These are phyloP conservation scores for Chlamydomonas schloesseri DNA, from an alignment of 139 green algal genomes.

Conservation along the genomic window DNA sequence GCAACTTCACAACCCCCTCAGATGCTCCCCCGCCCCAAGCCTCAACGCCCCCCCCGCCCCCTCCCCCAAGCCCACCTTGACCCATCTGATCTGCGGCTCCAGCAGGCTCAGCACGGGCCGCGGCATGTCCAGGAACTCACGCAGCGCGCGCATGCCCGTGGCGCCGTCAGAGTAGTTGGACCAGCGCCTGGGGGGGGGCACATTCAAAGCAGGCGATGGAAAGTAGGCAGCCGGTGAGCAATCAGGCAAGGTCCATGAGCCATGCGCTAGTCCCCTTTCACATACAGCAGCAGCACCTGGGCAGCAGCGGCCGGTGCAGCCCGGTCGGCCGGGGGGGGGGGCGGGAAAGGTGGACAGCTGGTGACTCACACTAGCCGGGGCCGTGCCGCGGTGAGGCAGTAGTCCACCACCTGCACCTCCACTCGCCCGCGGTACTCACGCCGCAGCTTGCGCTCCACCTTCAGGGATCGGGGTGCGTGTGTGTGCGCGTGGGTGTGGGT, in stretches of 20 bases:
- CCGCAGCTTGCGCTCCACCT: background rate
- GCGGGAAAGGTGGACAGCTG: too few relatives aligned
- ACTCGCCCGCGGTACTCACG: background rate
- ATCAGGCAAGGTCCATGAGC: background rate
- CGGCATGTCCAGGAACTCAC: background rate
- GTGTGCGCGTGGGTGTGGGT: too few relatives aligned
- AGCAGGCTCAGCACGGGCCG: background rate
- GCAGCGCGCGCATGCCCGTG: background rate
- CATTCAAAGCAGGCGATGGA: background rate
- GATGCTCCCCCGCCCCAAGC: too few relatives aligned
- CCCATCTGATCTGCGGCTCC: background rate
- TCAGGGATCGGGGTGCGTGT: too few relatives aligned
- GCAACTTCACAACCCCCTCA: too few relatives aligned
- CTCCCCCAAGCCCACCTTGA: background rate
- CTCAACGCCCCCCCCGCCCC: too few relatives aligned
- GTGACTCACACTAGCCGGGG: background rate
- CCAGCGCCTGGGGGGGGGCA: background rate
- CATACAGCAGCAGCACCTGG: too few relatives aligned
- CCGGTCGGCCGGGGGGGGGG: too few relatives aligned
- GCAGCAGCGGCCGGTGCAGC: too few relatives aligned
- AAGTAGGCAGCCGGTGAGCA: background rate
- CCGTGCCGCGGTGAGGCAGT: background rate
- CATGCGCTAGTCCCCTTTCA: too few relatives aligned
- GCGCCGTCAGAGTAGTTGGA: background rate
- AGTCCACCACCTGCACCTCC: conserved; percentile 8